Evolutionary conservation across 2,329 filamentous ascomycete species (phyloP).

Genomic region (Alternaria sp.): DNA sequence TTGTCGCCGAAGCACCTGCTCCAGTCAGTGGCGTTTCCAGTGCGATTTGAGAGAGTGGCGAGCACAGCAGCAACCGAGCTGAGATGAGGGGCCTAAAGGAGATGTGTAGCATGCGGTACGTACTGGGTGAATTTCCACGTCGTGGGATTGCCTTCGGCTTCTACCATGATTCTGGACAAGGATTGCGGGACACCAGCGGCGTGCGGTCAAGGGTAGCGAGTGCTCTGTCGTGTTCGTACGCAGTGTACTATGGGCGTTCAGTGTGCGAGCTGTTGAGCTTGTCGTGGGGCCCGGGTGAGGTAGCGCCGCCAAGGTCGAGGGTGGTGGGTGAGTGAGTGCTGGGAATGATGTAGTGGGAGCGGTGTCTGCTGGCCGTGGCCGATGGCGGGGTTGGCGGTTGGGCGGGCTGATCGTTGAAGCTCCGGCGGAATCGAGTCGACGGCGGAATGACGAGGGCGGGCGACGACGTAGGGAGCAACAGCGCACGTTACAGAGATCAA

Average conservation of each 20-base stretch:
- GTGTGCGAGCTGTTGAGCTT: constrained; percentile 18
- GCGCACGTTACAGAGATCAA: constrained; percentile 34
- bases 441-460: constrained; percentile 27
- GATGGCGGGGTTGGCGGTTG: constrained; percentile 24
- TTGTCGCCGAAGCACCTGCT: constrained; percentile 98
- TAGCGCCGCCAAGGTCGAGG: constrained; percentile 41
- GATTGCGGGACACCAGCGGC: constrained; percentile 13
- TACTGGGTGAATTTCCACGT: constrained; percentile 99
- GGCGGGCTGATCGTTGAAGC: constrained; percentile 11
- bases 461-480: constrained; percentile 31
- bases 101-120: constrained; percentile 47
- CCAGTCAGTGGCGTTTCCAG: constrained; percentile 29
- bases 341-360: constrained; percentile 36
- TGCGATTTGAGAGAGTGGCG: background rate
- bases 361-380: constrained; percentile 29
- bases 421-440: constrained; percentile 22
- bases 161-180: constrained; percentile 76
- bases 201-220: constrained; percentile 20
- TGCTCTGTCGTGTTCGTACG: constrained; percentile 13
- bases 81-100: background rate
- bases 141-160: constrained; percentile 90
- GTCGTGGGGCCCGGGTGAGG: constrained; percentile 19
- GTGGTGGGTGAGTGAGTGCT: constrained; percentile 26
- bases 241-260: constrained; percentile 3
- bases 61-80: background rate